Evolutionary conservation across 108 stramenopile species (phyloP), one percentile per base, ranked within the genome.

Genomic region (Fragilariopsis cylindrus): DNA sequence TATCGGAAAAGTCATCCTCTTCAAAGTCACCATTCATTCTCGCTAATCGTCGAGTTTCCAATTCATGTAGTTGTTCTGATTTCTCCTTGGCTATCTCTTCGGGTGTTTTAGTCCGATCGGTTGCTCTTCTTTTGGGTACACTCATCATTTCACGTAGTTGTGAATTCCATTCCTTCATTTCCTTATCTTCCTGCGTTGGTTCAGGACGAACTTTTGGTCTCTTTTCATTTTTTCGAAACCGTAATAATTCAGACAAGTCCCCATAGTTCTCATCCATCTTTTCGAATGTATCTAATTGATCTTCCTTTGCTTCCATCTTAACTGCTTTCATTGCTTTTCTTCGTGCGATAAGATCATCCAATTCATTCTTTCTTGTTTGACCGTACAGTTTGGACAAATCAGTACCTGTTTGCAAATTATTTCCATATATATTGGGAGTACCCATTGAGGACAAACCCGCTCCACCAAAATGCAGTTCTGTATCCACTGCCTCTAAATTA

Each of bases 31-130:
- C 95, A 76, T 81, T 83, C 98, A 98, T 98, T 40, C 98, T 82
- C 42, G 90, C 91, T 71, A 97, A 49, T 9, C 98, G 82, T 41
- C 84, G 78, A 16, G 94, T 92, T 81, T 98, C 98, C 48, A 97
- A 67, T 76, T 93, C 84, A 12, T 97, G 91, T 60, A 98, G 74
- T 57, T 84, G 75, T 19, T 96, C 93, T 15, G 91, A 91, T 81
- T 96, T 95, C 76, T 91, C 96, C 79, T 92, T 91, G 74, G 96
- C 97, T 39, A 96, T 85, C 71, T 98, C 98, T 78, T 98, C 96
- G 13, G 90, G 83, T 12, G 96, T 97, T 86, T 97, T 96, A 3
- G 96, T 96, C 40, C 98, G 89, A 71, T 97, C 97, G 4, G 93
- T 94, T 7, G 98, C 97, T 49, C 91, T 86, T 21, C 86, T 85